These are phyloP conservation scores for Cladophialophora chaetospira DNA, from an alignment of 2,329 filamentous ascomycete genomes.

Conservation along the genomic window DNA sequence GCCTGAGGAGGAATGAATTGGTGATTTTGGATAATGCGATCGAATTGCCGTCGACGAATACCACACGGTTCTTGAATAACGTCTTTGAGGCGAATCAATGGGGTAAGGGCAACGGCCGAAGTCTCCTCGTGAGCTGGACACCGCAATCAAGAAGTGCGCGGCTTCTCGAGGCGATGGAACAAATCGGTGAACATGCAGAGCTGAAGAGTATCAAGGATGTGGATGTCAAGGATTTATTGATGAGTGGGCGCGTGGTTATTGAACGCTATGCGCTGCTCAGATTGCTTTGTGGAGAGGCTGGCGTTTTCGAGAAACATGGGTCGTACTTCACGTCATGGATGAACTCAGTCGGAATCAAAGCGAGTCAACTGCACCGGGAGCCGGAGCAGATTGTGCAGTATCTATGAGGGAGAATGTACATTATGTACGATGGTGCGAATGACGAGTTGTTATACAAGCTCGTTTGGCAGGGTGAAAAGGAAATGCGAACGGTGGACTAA, in stretches of 20 bases:
- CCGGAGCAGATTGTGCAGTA: conserved; percentile 12
- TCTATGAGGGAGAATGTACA: neutral
- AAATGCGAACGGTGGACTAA: too few relatives aligned
- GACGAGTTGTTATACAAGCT: too few relatives aligned
- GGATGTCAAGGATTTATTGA: conserved; percentile 91
- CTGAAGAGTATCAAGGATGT: conserved; percentile 74
- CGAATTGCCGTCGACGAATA: conserved; percentile 56
- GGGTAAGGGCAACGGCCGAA: conserved; percentile 67
- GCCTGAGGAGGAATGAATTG: conserved; percentile 83
- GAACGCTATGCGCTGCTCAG: conserved; percentile 77
- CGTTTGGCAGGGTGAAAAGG: too few relatives aligned
- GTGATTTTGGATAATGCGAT: conserved; percentile 82
- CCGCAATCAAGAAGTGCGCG: conserved; percentile 48
- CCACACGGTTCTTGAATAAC: conserved; percentile 63
- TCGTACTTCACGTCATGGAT: conserved; percentile 7
- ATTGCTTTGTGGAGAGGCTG: conserved; percentile 3
- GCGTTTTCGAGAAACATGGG: neutral
- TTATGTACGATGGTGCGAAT: neutral
- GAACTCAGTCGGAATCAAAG: neutral
- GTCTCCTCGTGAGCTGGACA: conserved; percentile 69
- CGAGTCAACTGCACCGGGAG: neutral
- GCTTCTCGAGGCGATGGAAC: conserved; percentile 58
- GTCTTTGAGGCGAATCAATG: conserved; percentile 72
- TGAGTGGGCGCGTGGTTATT: conserved; percentile 80
- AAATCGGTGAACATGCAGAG: conserved; percentile 66